A percentile compares a stretch with the other conserved stretches of the same genome.
phyloP scores from a whole-genome alignment of 768 basidiomycete species.

The Myochromella boudieri region DNA sequence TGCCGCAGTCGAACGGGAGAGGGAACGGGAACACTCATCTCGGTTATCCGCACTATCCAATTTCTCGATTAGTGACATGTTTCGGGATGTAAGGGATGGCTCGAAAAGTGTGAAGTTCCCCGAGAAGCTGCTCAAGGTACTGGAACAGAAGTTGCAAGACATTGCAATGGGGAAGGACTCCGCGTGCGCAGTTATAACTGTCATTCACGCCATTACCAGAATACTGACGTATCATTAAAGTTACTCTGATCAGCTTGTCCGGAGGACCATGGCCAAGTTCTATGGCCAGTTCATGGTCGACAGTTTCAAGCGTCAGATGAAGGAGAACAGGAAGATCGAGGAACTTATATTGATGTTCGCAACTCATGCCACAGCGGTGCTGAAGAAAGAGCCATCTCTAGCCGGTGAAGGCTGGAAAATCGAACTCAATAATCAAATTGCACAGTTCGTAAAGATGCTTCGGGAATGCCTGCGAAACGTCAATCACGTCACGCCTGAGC shows the following conservation, averaged over 20 bases:
- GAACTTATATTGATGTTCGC: slow-evolving; percentile 97
- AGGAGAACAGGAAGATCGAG: slow-evolving; percentile 96
- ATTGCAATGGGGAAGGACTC: slow-evolving; percentile 94
- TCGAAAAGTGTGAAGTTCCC: slow-evolving; percentile 90
- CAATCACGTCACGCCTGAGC: slow-evolving; percentile 81
- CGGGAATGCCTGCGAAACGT: slow-evolving; percentile 74
- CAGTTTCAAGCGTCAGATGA: slow-evolving; percentile 84
- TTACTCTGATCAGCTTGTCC: slow-evolving; percentile 86
- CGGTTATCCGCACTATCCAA: slow-evolving; percentile 69
- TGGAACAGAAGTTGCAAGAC: slow-evolving; percentile 86
- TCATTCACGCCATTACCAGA: slow-evolving; percentile 2
- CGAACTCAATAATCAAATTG: slow-evolving; percentile 91
- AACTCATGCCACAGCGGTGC: slow-evolving; percentile 80
- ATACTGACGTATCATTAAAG: slow-evolving; percentile 36
- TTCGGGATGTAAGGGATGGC: slow-evolving; percentile 76
- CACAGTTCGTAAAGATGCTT: slow-evolving; percentile 82
- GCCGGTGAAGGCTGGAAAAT: slow-evolving; percentile 89
- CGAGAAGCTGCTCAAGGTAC: slow-evolving; percentile 87
- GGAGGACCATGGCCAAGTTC: slow-evolving; percentile 89
- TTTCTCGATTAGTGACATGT: slow-evolving; percentile 74
- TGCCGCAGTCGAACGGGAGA: slow-evolving; percentile 32
- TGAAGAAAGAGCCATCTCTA: slow-evolving; percentile 87
- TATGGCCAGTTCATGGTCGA: slow-evolving; percentile 89
- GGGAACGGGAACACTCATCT: slow-evolving; percentile 66
- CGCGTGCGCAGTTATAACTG: slow-evolving; percentile 53